A percentile compares a stretch with the other conserved stretches of the same genome.
Conservation (phyloP, 192 early-diverging fungal species). For the Dissophora ornata region DNA sequence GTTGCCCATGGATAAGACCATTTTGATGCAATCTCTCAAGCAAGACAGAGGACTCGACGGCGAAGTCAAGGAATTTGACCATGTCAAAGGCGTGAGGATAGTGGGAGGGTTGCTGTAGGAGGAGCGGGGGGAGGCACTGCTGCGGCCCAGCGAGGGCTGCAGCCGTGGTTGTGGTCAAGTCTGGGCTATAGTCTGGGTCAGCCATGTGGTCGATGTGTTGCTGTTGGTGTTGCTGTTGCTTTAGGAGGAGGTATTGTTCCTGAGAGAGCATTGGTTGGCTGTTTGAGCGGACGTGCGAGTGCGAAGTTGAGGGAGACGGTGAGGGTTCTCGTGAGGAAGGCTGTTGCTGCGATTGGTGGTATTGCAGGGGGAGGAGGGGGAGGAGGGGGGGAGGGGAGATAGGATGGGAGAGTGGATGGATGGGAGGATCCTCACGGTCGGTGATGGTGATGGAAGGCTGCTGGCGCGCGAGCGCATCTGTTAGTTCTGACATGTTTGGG, state of each 20-base stretch:
- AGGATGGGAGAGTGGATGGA: background rate
- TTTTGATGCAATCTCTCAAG: constrained; percentile 40
- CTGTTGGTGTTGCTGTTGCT: constrained; percentile 16
- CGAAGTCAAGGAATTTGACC: constrained; percentile 35
- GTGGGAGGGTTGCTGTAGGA: background rate
- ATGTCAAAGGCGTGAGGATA: constrained; percentile 24
- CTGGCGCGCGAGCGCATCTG: background rate
- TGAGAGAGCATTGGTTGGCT: background rate
- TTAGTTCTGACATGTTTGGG: constrained; percentile 1
- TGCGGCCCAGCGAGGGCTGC: too few species aligned
- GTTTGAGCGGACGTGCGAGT: background rate
- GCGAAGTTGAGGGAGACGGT: background rate
- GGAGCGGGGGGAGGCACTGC: background rate
- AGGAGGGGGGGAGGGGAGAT: background rate
- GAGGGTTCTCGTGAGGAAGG: background rate
- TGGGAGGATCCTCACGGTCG: background rate
- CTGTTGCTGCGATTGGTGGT: constrained; percentile 4
- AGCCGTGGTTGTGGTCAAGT: background rate
- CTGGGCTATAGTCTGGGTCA: constrained; percentile 1
- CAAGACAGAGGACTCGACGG: constrained; percentile 35
- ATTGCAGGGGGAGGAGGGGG: background rate
- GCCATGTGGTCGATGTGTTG: constrained; percentile 8
- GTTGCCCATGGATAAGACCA: constrained; percentile 44
- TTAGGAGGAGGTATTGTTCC: background rate
- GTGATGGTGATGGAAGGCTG: constrained; percentile 8